Conservation (phyloP, 2,329 filamentous ascomycete species). For the Ophiostoma himal-ulmi region DNA sequence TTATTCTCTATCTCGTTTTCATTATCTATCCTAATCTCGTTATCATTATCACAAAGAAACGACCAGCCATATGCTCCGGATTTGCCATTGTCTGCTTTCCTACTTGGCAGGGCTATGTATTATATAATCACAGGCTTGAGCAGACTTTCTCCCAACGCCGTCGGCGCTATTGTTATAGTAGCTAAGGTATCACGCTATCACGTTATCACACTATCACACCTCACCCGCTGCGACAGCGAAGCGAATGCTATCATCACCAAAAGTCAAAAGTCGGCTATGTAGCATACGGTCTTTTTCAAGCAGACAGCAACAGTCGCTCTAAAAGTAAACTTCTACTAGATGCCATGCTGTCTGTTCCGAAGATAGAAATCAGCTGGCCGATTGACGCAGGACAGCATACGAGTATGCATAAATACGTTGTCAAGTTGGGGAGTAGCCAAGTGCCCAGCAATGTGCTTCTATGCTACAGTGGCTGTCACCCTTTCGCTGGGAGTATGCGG, state of each 20-base stretch:
- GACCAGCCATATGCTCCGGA: neutral
- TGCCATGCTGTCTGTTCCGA: neutral
- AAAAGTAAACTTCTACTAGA: too few species aligned
- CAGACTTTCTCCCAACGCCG: neutral
- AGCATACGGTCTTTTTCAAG: too few species aligned
- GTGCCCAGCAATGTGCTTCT: neutral
- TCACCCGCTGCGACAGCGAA: too few species aligned
- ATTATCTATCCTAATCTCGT: constrained; percentile 5
- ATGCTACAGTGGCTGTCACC: neutral
- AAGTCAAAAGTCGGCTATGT: too few species aligned
- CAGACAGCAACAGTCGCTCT: too few species aligned
- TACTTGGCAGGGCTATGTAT: neutral
- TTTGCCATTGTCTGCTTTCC: neutral
- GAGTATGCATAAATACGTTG: neutral
- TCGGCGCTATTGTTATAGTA: neutral
- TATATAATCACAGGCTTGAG: neutral
- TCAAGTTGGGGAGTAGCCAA: neutral
- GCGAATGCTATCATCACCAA: neutral
- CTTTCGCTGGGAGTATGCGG: neutral
- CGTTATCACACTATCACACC: too few species aligned
- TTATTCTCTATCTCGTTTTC: constrained; percentile 4
- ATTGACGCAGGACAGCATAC: neutral
- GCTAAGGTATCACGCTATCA: neutral
- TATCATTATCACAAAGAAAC: constrained; percentile 1
- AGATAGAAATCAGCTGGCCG: neutral